Base-by-base conservation (phyloP, 768 basidiomycete genomes). In the Gloeopeniophorella convolvens region DNA sequence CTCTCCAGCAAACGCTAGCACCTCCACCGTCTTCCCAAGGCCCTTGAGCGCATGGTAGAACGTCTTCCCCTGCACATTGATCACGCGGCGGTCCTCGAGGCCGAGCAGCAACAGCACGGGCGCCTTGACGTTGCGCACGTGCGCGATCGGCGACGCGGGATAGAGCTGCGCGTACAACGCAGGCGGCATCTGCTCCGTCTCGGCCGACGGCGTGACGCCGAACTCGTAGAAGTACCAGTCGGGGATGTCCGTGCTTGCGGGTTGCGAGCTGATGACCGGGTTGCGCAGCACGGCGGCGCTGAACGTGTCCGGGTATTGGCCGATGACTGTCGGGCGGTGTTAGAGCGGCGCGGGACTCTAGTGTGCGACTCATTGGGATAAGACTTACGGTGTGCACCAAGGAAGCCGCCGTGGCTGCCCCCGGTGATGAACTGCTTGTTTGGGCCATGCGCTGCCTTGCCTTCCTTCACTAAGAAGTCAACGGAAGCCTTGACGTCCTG, bases 141-240 rank as follows among this genome's bases (percentile, higher is more conserved):
- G 51, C 5, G 59, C 28, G 35, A 69, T 60, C 6, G 69, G 69
- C 12, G 65, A 65, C 16, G 57, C 28, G 9, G 48, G 41, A 34
- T 46, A 58, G 11, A 58, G 23, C 23, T 45, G 45, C 18, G 34
- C 37, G 36, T 66, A 62, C 5, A 67, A 51, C 12, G 23, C 49
- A 0, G 57, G 57, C 7, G 57, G 39, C 45, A 56, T 35, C 45
- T 58, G 49, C 8, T 56, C 55, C 40, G 26, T 40, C 27, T 45
- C 49, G 7, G 33, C 36, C 13, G 51, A 41, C 1, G 46, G 45
- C 6, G 52, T 42, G 21, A 61, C 24, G 7, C 50, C 60, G 26
- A 62, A 59, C 43, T 70, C 67, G 35, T 20, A 39, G 51, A 57
- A 62, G 16, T 56, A 66, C 68, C 68, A 68, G 33, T 69, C 67